phyloP scores from a whole-genome alignment of 768 basidiomycete species.

The Calvatia gigantea region DNA sequence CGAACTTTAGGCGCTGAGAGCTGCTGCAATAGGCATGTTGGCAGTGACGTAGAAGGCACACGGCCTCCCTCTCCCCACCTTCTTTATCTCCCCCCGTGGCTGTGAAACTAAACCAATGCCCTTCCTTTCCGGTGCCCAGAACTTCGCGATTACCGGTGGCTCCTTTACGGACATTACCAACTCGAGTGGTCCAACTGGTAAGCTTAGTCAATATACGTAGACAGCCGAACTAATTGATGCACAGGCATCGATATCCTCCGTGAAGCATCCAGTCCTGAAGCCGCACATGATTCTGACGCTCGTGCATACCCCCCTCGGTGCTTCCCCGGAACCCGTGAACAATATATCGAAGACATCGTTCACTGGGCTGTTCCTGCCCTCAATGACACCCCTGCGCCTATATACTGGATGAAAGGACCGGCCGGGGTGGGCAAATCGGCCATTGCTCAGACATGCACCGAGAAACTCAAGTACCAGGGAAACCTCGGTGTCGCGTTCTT shows the following conservation, averaged over 20 bases:
- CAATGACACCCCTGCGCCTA: neutral
- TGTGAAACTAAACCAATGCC: neutral
- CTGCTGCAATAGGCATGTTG: no score
- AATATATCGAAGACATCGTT: conserved; percentile 9
- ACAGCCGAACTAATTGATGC: neutral
- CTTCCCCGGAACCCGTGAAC: neutral
- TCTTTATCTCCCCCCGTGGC: neutral
- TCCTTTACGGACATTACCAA: neutral
- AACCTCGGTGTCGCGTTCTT: neutral
- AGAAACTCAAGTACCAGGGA: neutral
- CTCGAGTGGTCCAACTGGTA: neutral
- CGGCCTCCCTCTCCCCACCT: neutral
- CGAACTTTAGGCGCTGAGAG: no score
- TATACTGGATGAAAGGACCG: neutral
- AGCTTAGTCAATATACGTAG: neutral
- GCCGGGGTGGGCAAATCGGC: neutral
- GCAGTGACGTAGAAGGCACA: no score
- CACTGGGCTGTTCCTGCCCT: neutral
- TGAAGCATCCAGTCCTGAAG: neutral
- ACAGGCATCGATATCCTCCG: neutral
- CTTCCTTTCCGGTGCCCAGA: neutral
- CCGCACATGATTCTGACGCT: neutral
- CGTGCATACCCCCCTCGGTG: neutral
- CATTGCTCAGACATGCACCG: neutral
- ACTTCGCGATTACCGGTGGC: neutral